A percentile compares a stretch with the other conserved stretches of the same genome.
phyloP scores from a whole-genome alignment of 2,329 filamentous ascomycete genomes.

The Neofusicoccum sp. region DNA sequence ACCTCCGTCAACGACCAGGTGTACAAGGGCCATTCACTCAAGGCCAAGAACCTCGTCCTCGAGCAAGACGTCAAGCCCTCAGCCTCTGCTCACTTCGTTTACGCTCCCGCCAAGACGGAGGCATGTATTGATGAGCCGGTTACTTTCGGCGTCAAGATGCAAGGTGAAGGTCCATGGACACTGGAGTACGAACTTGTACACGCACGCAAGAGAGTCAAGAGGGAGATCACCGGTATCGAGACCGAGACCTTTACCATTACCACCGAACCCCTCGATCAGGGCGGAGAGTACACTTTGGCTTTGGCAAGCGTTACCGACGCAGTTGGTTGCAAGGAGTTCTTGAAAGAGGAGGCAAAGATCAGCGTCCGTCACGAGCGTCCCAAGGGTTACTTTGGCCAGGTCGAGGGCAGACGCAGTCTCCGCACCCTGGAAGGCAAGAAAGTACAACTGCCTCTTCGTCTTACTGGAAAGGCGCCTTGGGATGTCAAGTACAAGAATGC shows the following conservation, averaged over 20 bases:
- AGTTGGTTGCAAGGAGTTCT: slow-evolving; percentile 78
- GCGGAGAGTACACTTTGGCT: slow-evolving; percentile 86
- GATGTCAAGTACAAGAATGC: slow-evolving; percentile 71
- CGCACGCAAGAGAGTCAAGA: slow-evolving; percentile 76
- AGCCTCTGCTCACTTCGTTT: slow-evolving; percentile 70
- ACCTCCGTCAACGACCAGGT: slow-evolving; percentile 76
- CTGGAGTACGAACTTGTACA: slow-evolving; percentile 92
- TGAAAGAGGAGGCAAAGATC: slow-evolving; percentile 83
- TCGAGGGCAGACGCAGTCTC: slow-evolving; percentile 75
- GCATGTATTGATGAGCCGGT: slow-evolving; percentile 83
- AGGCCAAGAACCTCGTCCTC: slow-evolving; percentile 54
- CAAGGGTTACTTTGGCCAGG: slow-evolving; percentile 76
- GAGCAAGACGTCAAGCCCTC: slow-evolving; percentile 93
- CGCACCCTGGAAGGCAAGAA: slow-evolving; percentile 73
- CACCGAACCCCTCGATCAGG: slow-evolving; percentile 71
- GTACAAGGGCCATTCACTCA: slow-evolving; percentile 66
- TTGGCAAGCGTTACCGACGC: slow-evolving; percentile 83
- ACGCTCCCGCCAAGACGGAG: slow-evolving; percentile 56
- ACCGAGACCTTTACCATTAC: slow-evolving; percentile 66
- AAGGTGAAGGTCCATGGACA: slow-evolving; percentile 82
- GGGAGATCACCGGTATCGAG: slow-evolving; percentile 63
- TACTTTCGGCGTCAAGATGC: slow-evolving; percentile 69
- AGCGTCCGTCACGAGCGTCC: slow-evolving; percentile 85
- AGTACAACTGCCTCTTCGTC: slow-evolving; percentile 74
- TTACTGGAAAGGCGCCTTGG: slow-evolving; percentile 87